Evolutionary conservation across 805 yeast species (phyloP).

Genomic region (Tetrapisispora nanseiensis): DNA sequence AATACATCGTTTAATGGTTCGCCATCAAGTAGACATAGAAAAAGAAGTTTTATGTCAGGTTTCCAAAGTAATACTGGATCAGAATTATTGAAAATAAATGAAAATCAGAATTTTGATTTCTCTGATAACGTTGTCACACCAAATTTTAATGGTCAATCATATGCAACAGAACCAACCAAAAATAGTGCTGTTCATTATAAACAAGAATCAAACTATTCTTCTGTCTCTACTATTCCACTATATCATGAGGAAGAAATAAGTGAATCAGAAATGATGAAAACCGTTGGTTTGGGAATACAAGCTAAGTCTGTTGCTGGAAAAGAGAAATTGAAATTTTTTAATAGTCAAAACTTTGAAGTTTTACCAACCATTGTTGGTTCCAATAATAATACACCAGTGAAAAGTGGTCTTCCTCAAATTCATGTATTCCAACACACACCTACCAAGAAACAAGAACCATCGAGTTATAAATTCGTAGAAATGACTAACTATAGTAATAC

Average conservation of each 20-base stretch:
- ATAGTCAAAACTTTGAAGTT: slow-evolving; percentile 14
- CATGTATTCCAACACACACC: slow-evolving; percentile 24
- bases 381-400: slow-evolving; percentile 19
- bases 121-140: background rate
- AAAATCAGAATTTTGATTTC: background rate
- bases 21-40: slow-evolving; percentile 9
- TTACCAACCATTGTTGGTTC: slow-evolving; percentile 27
- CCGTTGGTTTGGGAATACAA: slow-evolving; percentile 15
- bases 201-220: slow-evolving; percentile 22
- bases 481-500: background rate
- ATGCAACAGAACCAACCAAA: background rate
- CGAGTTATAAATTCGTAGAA: too few relatives aligned
- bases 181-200: slow-evolving; percentile 11
- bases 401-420: slow-evolving; percentile 12
- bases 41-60: slow-evolving; percentile 1
- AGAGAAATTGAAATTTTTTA: slow-evolving; percentile 1
- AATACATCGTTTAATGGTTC: slow-evolving; percentile 3
- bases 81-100: background rate
- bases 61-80: slow-evolving; percentile 1
- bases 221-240: slow-evolving; percentile 27
- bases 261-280: slow-evolving; percentile 6
- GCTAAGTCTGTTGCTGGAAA: slow-evolving; percentile 1
- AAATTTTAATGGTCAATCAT: background rate
- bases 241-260: slow-evolving; percentile 12
- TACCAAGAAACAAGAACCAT: slow-evolving; percentile 6